Conservation (phyloP, 352 stramenopile species). For the Pythium phragmitis region DNA sequence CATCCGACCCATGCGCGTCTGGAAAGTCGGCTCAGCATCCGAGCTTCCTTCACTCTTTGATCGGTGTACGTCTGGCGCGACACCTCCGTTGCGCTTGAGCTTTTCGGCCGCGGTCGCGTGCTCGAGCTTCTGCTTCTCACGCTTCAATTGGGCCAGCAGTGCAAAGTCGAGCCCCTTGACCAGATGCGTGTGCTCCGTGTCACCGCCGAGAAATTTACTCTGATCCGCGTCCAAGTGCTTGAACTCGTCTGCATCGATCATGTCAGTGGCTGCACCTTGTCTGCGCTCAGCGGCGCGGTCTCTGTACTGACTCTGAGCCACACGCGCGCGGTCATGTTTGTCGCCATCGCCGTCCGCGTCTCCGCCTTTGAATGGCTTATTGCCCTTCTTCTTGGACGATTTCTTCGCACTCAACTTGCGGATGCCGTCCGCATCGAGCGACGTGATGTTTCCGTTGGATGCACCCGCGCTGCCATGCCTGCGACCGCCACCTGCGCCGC, state of each 20-base stretch:
- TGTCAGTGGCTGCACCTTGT: conserved; percentile 26
- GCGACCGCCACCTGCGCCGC: conserved; percentile 11
- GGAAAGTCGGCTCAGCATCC: conserved; percentile 43
- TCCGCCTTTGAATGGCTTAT: conserved; percentile 37
- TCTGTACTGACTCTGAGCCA: conserved; percentile 38
- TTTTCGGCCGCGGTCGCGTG: conserved; percentile 27
- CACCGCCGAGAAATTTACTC: conserved; percentile 37
- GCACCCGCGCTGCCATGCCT: conserved; percentile 15
- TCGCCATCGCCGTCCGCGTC: conserved; percentile 9
- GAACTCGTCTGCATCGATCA: conserved; percentile 51
- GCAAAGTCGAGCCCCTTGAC: conserved; percentile 90
- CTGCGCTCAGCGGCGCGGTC: conserved; percentile 71
- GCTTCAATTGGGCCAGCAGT: conserved; percentile 83
- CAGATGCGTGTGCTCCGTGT: conserved; percentile 85
- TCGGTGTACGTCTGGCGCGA: conserved; percentile 3
- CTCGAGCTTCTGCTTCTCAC: conserved; percentile 65
- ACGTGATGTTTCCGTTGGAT: conserved; percentile 48
- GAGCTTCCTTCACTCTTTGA: conserved; percentile 16
- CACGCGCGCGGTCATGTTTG: neutral
- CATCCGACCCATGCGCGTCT: conserved; percentile 52
- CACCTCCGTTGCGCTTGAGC: conserved; percentile 23
- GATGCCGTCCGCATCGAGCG: conserved; percentile 45
- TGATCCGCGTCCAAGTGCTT: conserved; percentile 66
- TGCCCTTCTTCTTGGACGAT: conserved; percentile 48
- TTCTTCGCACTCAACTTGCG: conserved; percentile 61